phyloP scores from a whole-genome alignment of 176 grass and related monocot species.

The Ampelocalamus luodianensis region DNA sequence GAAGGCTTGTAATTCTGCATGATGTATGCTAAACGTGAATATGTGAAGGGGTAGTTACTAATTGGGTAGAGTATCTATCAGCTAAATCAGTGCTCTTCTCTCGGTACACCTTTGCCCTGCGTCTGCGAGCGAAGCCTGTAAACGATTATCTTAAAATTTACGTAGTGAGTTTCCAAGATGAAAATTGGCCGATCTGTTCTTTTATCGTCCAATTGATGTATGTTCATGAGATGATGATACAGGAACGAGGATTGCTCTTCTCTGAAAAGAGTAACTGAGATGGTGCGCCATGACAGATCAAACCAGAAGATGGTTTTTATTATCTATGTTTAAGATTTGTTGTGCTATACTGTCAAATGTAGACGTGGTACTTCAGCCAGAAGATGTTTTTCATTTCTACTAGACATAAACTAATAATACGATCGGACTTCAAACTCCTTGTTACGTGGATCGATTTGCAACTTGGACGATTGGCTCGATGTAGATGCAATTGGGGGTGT shows the following conservation, averaged over 20 bases:
- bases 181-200: not conserved
- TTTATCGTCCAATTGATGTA: not conserved
- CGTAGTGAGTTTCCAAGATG: not conserved
- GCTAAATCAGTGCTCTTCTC: not conserved
- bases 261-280: too few relatives aligned
- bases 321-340: not conserved
- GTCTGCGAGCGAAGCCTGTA: not conserved
- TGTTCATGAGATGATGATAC: not conserved
- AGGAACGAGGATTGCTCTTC: not conserved
- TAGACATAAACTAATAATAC: not conserved
- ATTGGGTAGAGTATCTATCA: not conserved
- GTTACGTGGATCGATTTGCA: constrained; percentile 3
- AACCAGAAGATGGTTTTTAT: not conserved
- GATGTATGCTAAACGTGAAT: constrained; percentile 28
- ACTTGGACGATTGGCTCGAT: constrained; percentile 5
- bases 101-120: not conserved
- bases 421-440: not conserved
- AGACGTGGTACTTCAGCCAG: not conserved
- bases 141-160: not conserved
- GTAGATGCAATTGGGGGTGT: not conserved
- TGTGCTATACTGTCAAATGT: not conserved
- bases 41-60: not conserved
- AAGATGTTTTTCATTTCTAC: too few relatives aligned
- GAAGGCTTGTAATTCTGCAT: constrained; percentile 62
- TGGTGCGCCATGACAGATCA: not conserved